Conservation (phyloP, 2,329 filamentous ascomycete species). For the Paracoccidioides lutzii region DNA sequence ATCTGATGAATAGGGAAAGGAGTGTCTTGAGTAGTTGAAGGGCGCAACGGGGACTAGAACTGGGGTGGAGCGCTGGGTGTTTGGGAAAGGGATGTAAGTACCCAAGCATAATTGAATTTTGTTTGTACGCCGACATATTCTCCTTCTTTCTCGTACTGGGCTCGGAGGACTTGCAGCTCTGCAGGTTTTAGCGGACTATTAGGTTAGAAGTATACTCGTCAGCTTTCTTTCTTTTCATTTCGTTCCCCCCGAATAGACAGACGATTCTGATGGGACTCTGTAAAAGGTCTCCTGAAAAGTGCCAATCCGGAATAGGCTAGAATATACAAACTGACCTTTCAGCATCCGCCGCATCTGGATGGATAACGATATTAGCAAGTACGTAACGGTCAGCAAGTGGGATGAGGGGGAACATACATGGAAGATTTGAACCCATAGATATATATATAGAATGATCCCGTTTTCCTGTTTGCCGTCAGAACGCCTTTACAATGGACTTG, state of each 20-base stretch:
- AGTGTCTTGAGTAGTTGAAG: slow-evolving; percentile 1
- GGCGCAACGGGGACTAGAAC: not conserved
- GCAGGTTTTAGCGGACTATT: slow-evolving; percentile 72
- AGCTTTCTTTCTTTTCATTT: not conserved
- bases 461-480: not conserved
- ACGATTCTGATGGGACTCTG: no score
- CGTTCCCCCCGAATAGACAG: not conserved
- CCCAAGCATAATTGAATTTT: slow-evolving; percentile 99
- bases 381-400: slow-evolving; percentile 12
- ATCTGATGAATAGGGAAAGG: not conserved
- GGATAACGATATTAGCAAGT: slow-evolving; percentile 10
- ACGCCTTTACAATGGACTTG: not conserved
- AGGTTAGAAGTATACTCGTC: not conserved
- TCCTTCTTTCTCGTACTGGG: slow-evolving; percentile 95
- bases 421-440: slow-evolving; percentile 35
- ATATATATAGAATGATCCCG: not conserved
- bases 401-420: slow-evolving; percentile 29
- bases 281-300: not conserved
- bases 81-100: slow-evolving; percentile 31
- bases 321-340: slow-evolving; percentile 54
- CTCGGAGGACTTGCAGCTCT: slow-evolving; percentile 81
- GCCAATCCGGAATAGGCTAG: not conserved
- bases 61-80: no score
- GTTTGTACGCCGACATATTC: slow-evolving; percentile 95
- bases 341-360: slow-evolving; percentile 85